Percentiles rank a stretch among this genome's conserved stretches.
Evolutionary conservation across 164 flowering plant species (phyloP).

Genomic region (Paratinospora sagittata): DNA sequence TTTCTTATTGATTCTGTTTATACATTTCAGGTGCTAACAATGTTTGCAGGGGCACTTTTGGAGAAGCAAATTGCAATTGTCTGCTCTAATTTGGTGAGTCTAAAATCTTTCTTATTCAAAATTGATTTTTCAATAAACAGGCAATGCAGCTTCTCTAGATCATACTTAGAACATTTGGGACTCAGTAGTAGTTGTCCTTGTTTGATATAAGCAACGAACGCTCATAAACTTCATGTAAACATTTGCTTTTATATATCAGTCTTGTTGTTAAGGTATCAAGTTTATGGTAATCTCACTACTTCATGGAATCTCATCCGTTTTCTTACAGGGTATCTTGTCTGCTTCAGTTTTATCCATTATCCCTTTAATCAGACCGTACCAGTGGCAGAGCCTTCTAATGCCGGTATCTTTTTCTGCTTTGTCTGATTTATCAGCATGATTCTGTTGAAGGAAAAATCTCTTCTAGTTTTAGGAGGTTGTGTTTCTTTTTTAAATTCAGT

Average conservation of each 20-base stretch:
- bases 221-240: background rate
- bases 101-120: background rate
- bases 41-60: conserved; percentile 85
- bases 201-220: too few species aligned
- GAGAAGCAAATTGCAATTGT: conserved; percentile 88
- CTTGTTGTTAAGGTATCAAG: background rate
- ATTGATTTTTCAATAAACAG: background rate
- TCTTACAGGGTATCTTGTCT: conserved; percentile 73
- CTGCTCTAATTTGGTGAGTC: conserved; percentile 85
- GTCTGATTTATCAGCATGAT: background rate
- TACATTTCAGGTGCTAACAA: conserved; percentile 58
- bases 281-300: background rate
- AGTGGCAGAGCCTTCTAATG: conserved; percentile 97
- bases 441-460: background rate
- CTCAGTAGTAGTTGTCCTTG: background rate
- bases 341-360: conserved; percentile 80
- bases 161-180: background rate
- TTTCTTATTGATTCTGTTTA: conserved; percentile 14
- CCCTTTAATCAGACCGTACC: conserved; percentile 87
- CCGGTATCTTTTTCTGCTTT: conserved; percentile 49
- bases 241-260: background rate
- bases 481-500: background rate
- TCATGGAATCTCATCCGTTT: conserved; percentile 6
- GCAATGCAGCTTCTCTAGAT: background rate
- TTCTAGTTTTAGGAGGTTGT: background rate